These are phyloP conservation scores for Arxiozyma slooffiae DNA, from an alignment of 1,139 yeast genomes.

Conservation along the genomic window DNA sequence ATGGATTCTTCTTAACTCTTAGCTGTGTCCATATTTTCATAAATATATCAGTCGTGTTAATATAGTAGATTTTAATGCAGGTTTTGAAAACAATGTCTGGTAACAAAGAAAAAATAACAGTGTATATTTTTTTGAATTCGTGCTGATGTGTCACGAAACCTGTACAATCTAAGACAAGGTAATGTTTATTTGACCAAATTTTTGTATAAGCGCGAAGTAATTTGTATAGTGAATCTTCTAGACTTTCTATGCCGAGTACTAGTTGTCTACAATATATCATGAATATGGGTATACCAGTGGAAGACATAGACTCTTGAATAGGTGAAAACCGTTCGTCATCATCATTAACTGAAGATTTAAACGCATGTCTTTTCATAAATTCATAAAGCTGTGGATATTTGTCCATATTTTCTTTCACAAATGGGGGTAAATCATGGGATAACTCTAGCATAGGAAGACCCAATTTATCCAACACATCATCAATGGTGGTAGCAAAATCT, in stretches of 20 bases:
- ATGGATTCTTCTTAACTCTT: constrained; percentile 16
- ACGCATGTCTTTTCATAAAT: constrained; percentile 61
- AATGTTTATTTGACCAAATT: constrained; percentile 62
- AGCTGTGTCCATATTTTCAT: constrained; percentile 30
- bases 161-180: constrained; percentile 60
- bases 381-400: constrained; percentile 53
- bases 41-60: constrained; percentile 46
- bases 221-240: constrained; percentile 53
- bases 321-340: constrained; percentile 29
- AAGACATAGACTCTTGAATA: constrained; percentile 53
- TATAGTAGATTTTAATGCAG: constrained; percentile 48
- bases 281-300: constrained; percentile 64
- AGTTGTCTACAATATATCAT: constrained; percentile 39
- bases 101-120: constrained; percentile 32
- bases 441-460: constrained; percentile 40
- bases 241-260: constrained; percentile 33
- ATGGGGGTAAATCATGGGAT: constrained; percentile 46
- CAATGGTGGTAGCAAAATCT: constrained; percentile 22
- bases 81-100: constrained; percentile 45
- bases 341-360: constrained; percentile 35
- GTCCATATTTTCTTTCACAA: constrained; percentile 41
- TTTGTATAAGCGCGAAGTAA: constrained; percentile 58
- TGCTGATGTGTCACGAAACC: constrained; percentile 36
- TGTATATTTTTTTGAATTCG: constrained; percentile 23
- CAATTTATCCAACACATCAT: constrained; percentile 27